Percentiles rank a stretch among this genome's conserved stretches.
Conservation (phyloP, 2,329 filamentous ascomycete genomes). For the Diaporthe citriasiana region DNA sequence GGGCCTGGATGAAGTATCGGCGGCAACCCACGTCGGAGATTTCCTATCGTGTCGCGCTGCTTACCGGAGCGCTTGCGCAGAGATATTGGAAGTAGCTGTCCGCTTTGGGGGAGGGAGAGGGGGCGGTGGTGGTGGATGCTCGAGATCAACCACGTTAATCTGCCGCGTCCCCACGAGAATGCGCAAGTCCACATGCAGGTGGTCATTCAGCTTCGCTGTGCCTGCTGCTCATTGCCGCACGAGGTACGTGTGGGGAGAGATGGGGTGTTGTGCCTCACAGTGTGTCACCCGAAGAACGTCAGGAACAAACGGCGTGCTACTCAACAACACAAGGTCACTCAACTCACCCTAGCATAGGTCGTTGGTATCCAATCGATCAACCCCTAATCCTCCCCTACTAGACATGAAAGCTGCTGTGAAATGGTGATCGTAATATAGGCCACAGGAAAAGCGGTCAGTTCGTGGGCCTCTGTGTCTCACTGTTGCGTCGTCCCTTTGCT, state of each 20-base stretch:
- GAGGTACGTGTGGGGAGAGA: constrained; percentile 11
- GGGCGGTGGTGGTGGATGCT: neutral
- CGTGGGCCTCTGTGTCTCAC: constrained; percentile 36
- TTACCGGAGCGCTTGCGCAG: constrained; percentile 26
- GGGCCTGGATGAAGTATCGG: constrained; percentile 12
- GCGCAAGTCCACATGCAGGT: constrained; percentile 11
- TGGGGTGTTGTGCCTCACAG: constrained; percentile 14
- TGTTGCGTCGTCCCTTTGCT: constrained; percentile 18
- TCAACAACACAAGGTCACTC: constrained; percentile 7
- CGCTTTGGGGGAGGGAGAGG: constrained; percentile 4
- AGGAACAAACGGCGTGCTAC: constrained; percentile 37
- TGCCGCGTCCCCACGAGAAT: constrained; percentile 30
- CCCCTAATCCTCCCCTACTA: neutral
- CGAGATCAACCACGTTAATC: constrained; percentile 11
- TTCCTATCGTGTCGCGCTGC: constrained; percentile 32
- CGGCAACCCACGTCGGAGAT: constrained; percentile 36
- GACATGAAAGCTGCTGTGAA: constrained; percentile 32
- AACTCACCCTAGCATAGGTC: constrained; percentile 5
- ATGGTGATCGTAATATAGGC: constrained; percentile 36
- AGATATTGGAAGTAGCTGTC: constrained; percentile 30
- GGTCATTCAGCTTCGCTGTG: constrained; percentile 25
- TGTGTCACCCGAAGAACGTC: constrained; percentile 34
- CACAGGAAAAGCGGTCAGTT: constrained; percentile 38
- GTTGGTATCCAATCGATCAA: constrained; percentile 33
- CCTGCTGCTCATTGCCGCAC: constrained; percentile 32